Evolutionary conservation across 441 rosid genomes (phyloP).

Genomic region (Dalechampia spathulata): DNA sequence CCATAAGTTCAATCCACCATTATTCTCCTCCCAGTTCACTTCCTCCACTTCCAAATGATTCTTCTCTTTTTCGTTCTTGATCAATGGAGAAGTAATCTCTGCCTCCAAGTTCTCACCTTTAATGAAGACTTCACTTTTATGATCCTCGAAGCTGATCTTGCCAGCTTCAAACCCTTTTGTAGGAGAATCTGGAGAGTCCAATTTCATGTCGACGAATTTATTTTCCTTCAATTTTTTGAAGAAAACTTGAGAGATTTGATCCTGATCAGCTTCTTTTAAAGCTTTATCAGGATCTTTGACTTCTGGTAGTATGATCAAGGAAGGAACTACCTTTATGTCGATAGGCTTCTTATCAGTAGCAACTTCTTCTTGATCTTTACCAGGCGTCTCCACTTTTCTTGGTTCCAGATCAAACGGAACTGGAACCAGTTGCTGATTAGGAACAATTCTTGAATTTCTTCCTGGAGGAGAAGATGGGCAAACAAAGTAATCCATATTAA

Average conservation of each 20-base stretch:
- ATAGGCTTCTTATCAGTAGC: constrained; percentile 18
- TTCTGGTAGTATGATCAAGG: too few species aligned
- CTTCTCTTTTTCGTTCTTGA: constrained; percentile 19
- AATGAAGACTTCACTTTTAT: constrained; percentile 11
- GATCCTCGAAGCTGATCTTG: constrained; percentile 30
- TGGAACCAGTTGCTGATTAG: constrained; percentile 41
- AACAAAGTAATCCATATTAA: constrained; percentile 53
- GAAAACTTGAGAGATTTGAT: constrained; percentile 67
- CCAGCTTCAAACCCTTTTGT: constrained; percentile 27
- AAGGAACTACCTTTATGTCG: constrained; percentile 15
- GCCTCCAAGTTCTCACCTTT: constrained; percentile 22
- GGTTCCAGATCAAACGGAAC: constrained; percentile 57
- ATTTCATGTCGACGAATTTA: constrained; percentile 94
- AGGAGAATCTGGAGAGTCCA: constrained; percentile 60
- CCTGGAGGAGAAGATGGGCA: constrained; percentile 40
- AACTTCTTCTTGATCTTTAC: constrained; percentile 22
- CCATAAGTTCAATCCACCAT: constrained; percentile 56
- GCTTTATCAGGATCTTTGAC: constrained; percentile 21
- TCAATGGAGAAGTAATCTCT: constrained; percentile 32
- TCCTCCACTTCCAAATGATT: too few species aligned
- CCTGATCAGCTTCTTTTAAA: constrained; percentile 42
- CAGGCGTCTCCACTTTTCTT: constrained; percentile 1
- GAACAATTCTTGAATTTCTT: constrained; percentile 27
- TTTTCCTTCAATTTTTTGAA: constrained; percentile 70
- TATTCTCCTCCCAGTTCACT: constrained; percentile 35